These are phyloP conservation scores for Tolypocladium pustulatum DNA, from an alignment of 2,329 filamentous ascomycete species.

Conservation along the genomic window DNA sequence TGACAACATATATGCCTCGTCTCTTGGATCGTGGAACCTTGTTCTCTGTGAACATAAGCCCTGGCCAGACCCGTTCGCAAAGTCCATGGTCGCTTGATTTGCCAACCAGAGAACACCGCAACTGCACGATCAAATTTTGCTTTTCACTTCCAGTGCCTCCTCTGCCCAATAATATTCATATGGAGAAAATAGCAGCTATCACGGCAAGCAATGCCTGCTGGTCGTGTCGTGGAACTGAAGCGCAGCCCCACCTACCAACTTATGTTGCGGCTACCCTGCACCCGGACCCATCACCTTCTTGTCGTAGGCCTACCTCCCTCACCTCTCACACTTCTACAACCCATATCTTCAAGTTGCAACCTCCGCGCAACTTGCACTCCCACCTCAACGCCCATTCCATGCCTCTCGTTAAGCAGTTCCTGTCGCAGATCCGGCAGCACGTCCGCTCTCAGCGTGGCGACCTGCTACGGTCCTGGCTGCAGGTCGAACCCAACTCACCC, in stretches of 20 bases:
- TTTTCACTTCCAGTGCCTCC: no score
- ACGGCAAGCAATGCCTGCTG: no score
- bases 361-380: not conserved
- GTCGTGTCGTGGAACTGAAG: not conserved
- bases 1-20: not conserved
- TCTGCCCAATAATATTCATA: no score
- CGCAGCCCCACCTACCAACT: not conserved
- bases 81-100: no score
- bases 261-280: not conserved
- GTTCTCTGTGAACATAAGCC: not conserved
- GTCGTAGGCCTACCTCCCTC: conserved; percentile 5
- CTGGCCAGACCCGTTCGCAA: no score
- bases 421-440: conserved; percentile 46
- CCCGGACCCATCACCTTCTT: conserved; percentile 1
- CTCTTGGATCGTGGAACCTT: not conserved
- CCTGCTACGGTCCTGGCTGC: conserved; percentile 58
- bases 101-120: no score
- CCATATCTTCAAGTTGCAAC: not conserved
- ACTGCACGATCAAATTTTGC: no score
- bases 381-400: conserved; percentile 27
- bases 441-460: conserved; percentile 54
- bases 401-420: conserved; percentile 57
- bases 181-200: no score
- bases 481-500: conserved; percentile 62
- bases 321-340: not conserved